Conservation (phyloP, 768 basidiomycete genomes). For the Daedaleopsis sinensis region DNA sequence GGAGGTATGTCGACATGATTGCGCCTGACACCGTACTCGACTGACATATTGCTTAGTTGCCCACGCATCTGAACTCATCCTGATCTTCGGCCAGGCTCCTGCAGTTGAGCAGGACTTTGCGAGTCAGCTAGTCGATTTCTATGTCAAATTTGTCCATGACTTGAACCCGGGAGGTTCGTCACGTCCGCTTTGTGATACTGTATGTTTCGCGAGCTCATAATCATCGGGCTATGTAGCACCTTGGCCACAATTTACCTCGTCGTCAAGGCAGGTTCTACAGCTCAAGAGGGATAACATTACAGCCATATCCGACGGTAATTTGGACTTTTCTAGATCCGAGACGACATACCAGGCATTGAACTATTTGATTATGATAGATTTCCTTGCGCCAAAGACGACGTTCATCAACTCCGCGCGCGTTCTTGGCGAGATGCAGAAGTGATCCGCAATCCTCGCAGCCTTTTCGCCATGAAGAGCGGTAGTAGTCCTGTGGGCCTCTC, state of each 20-base stretch:
- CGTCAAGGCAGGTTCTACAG: constrained; percentile 46
- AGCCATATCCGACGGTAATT: constrained; percentile 52
- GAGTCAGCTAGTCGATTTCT: constrained; percentile 52
- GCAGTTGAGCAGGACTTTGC: constrained; percentile 50
- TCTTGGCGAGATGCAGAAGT: no score
- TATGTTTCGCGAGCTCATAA: not conserved
- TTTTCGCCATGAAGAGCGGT: no score
- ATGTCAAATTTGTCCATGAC: constrained; percentile 58
- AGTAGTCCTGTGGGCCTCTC: no score
- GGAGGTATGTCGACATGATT: constrained; percentile 48
- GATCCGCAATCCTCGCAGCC: no score
- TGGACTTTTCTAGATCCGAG: not conserved
- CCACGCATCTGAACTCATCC: constrained; percentile 50
- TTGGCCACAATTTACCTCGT: constrained; percentile 49
- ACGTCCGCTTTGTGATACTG: not conserved
- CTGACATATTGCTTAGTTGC: constrained; percentile 35
- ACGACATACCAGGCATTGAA: not conserved
- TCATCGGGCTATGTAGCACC: constrained; percentile 30
- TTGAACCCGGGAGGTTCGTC: constrained; percentile 58
- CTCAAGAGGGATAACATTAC: constrained; percentile 56
- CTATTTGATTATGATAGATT: not conserved
- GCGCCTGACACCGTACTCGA: no score
- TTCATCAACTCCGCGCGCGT: no score
- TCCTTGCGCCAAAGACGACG: not conserved
- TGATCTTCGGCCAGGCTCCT: constrained; percentile 53